Percentiles rank a stretch among this genome's conserved stretches.
phyloP scores from a whole-genome alignment of 2,329 filamentous ascomycete species.

The Fusarium euwallaceae region DNA sequence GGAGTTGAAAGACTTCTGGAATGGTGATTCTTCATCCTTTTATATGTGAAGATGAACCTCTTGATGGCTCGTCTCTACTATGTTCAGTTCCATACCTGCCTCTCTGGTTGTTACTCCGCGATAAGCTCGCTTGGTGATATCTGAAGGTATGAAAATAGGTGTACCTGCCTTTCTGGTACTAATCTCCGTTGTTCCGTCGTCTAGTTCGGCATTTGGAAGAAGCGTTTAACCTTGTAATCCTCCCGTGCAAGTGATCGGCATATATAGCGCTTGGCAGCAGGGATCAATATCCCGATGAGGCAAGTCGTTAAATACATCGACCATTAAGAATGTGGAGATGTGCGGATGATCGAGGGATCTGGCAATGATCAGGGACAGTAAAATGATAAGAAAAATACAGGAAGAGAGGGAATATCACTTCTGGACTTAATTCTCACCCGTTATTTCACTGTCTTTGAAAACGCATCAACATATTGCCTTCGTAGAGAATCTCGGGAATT shows the following conservation, averaged over 20 bases:
- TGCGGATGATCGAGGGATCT: neutral
- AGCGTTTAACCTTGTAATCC: neutral
- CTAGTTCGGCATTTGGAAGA: neutral
- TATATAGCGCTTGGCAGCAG: neutral
- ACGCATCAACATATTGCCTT: neutral
- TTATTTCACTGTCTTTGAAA: neutral
- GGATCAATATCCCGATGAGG: neutral
- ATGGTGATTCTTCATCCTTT: neutral
- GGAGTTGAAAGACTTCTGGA: neutral
- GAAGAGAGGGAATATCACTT: neutral
- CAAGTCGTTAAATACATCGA: neutral
- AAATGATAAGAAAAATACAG: neutral
- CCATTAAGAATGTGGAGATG: neutral
- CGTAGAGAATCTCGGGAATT: neutral
- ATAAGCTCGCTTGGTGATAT: neutral
- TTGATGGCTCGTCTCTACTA: neutral
- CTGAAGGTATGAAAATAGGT: neutral
- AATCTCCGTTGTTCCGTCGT: neutral
- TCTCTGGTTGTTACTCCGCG: neutral
- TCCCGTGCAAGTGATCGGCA: neutral
- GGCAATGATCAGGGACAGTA: neutral
- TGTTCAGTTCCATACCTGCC: neutral
- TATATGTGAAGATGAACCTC: neutral
- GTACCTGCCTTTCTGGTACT: conserved; percentile 5
- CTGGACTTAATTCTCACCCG: neutral